These are phyloP conservation scores for Syncephalastrum monosporum DNA, from an alignment of 371 early-diverging fungal species.

Conservation along the genomic window DNA sequence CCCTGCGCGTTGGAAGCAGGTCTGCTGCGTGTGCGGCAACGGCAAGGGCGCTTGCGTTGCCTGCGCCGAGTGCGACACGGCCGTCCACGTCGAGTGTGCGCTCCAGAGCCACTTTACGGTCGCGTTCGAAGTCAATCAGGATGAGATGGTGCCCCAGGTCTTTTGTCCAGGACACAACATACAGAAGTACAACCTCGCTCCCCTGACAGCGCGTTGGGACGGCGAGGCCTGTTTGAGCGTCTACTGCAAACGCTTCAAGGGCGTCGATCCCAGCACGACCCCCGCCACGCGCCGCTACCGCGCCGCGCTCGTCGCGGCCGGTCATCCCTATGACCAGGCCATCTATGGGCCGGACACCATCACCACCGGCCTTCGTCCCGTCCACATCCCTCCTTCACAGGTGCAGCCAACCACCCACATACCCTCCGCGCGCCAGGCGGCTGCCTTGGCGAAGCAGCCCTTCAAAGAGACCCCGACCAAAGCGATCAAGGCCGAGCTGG, in stretches of 20 bases:
- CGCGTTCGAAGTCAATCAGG: constrained; percentile 38
- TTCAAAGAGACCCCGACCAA: constrained; percentile 13
- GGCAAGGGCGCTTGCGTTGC: constrained; percentile 42
- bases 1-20: constrained; percentile 57
- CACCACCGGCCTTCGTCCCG: background rate
- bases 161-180: constrained; percentile 2
- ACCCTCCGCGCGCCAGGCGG: constrained; percentile 1
- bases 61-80: constrained; percentile 38
- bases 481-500: constrained; percentile 3
- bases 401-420: background rate
- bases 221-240: constrained; percentile 25
- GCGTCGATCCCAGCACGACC: constrained; percentile 27
- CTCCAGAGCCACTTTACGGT: constrained; percentile 41
- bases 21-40: constrained; percentile 49
- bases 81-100: constrained; percentile 50
- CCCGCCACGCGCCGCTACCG: constrained; percentile 37
- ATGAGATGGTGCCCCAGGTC: background rate
- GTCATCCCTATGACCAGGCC: constrained; percentile 7
- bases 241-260: constrained; percentile 29
- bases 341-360: constrained; percentile 7
- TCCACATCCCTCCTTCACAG: background rate
- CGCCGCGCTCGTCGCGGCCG: constrained; percentile 7
- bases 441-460: constrained; percentile 3
- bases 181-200: background rate
- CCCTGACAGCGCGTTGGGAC: background rate